These are phyloP conservation scores for Penicillium hordei DNA, from an alignment of 2,329 filamentous ascomycete species.

Conservation along the genomic window DNA sequence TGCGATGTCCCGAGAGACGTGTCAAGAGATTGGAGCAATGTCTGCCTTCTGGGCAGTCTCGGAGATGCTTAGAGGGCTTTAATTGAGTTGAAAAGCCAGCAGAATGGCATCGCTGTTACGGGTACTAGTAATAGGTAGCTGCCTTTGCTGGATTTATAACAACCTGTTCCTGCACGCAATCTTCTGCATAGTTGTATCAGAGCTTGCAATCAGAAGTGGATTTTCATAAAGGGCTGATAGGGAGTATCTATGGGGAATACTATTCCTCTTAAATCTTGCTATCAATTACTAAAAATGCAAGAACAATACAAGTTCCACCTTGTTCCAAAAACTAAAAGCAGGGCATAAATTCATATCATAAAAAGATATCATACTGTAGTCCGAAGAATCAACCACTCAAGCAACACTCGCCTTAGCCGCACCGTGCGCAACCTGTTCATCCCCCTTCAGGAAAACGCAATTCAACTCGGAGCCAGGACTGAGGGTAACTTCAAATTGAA, in stretches of 20 bases:
- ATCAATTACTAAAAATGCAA: neutral
- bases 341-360: neutral
- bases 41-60: no score
- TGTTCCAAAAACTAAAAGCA: neutral
- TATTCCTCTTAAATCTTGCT: neutral
- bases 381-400: neutral
- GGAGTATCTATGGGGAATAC: no score
- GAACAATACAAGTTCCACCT: no score
- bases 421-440: constrained; percentile 13
- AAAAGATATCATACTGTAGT: neutral
- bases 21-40: no score
- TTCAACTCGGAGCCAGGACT: constrained; percentile 41
- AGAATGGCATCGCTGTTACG: no score
- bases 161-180: neutral
- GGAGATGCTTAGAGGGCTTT: no score
- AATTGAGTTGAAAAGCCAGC: no score
- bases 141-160: neutral
- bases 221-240: no score
- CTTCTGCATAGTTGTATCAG: neutral
- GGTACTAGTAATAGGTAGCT: neutral
- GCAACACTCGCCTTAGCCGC: neutral
- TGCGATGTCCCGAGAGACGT: no score
- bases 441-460: constrained; percentile 40
- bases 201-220: neutral
- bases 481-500: constrained; percentile 42